phyloP scores from a whole-genome alignment of 306 rosid species.

The Pachyrhizus erosus region DNA sequence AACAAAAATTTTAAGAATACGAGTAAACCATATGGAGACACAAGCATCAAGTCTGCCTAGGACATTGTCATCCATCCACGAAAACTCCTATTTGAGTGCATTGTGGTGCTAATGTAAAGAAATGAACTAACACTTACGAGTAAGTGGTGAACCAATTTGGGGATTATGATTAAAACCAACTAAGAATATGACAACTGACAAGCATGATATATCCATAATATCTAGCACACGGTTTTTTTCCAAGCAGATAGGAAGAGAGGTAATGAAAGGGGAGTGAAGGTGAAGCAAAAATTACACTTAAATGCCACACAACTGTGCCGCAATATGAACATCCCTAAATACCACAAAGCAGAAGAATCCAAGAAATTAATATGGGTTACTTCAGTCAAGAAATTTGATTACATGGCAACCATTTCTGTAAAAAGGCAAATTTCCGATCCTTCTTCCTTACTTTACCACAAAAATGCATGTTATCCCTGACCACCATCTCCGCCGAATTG shows the following conservation, averaged over 20 bases:
- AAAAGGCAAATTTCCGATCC: conserved; percentile 37
- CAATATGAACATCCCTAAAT: conserved; percentile 7
- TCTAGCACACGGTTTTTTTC: background rate
- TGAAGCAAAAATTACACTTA: conserved; percentile 8
- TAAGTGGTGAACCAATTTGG: background rate
- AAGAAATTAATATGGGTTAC: conserved; percentile 37
- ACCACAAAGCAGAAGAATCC: too few relatives aligned
- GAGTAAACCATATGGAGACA: background rate
- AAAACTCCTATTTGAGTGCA: background rate
- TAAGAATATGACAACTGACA: conserved; percentile 19
- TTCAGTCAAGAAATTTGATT: conserved; percentile 5
- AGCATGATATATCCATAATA: background rate
- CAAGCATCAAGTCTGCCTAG: background rate
- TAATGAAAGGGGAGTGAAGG: background rate
- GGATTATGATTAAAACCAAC: conserved; percentile 11
- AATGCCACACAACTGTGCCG: background rate
- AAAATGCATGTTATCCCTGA: conserved; percentile 43
- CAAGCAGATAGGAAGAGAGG: background rate
- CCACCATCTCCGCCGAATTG: conserved; percentile 11
- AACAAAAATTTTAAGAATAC: conserved; percentile 7
- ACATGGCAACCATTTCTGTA: conserved; percentile 10
- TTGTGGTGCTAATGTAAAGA: background rate
- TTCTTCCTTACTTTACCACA: conserved; percentile 31
- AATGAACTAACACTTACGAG: conserved; percentile 12
- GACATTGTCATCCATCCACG: conserved; percentile 21